phyloP scores from a whole-genome alignment of 164 flowering plant species.

The Nymphaea thermarum region DNA sequence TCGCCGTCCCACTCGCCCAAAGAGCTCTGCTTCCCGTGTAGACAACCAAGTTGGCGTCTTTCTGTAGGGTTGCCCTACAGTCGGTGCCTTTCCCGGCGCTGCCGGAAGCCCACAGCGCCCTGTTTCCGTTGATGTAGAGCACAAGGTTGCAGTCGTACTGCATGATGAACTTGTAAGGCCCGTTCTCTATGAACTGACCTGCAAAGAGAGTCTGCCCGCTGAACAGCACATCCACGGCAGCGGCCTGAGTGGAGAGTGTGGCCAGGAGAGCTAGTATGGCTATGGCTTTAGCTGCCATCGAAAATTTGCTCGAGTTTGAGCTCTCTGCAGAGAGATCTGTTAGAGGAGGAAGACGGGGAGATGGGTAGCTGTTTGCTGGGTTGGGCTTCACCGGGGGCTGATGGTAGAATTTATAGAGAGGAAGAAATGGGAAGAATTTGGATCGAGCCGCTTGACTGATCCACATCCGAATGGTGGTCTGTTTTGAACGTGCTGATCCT shows the following conservation, averaged over 20 bases:
- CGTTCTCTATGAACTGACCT: conserved; percentile 13
- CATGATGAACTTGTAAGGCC: conserved; percentile 13
- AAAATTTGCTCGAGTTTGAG: background rate
- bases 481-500: too few species aligned
- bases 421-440: too few species aligned
- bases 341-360: too few species aligned
- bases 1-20: too few species aligned
- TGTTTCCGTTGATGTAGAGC: conserved; percentile 8
- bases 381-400: too few species aligned
- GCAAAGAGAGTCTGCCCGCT: conserved; percentile 11
- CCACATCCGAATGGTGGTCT: too few species aligned
- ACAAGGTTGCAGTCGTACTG: conserved; percentile 15
- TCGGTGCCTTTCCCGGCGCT: conserved; percentile 9
- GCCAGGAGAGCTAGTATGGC: background rate
- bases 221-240: conserved; percentile 11
- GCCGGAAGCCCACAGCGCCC: conserved; percentile 11
- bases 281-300: background rate
- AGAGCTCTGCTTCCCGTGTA: background rate
- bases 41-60: conserved; percentile 11
- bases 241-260: background rate
- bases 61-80: conserved; percentile 13
- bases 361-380: too few species aligned
- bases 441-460: too few species aligned
- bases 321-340: background rate
- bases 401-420: too few species aligned